Conservation (phyloP, 768 basidiomycete species). For the Strobilomyces confusus region DNA sequence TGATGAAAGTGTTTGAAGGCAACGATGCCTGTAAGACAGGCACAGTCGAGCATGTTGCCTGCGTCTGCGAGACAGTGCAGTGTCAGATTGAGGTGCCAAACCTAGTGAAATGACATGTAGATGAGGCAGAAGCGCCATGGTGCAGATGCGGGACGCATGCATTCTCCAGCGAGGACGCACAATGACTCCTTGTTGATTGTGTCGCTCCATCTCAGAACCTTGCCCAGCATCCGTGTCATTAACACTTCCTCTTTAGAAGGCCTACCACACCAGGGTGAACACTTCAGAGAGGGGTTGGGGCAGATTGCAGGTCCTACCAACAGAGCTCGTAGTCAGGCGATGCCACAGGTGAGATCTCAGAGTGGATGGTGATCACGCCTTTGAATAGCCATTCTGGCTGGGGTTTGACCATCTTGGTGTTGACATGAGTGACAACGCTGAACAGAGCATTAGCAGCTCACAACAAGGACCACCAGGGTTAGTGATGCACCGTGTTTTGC, state of each 20-base stretch:
- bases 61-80: slow-evolving; percentile 88
- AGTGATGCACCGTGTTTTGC: slow-evolving; percentile 34
- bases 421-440: slow-evolving; percentile 76
- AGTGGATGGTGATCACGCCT: slow-evolving; percentile 83
- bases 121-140: background rate
- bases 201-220: slow-evolving; percentile 85
- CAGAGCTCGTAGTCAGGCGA: slow-evolving; percentile 87
- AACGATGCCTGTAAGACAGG: slow-evolving; percentile 87
- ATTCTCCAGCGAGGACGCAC: slow-evolving; percentile 91
- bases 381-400: slow-evolving; percentile 87
- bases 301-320: slow-evolving; percentile 56
- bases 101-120: slow-evolving; percentile 42
- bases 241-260: slow-evolving; percentile 59
- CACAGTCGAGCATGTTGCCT: slow-evolving; percentile 93
- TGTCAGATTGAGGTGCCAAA: slow-evolving; percentile 90
- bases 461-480: too few species aligned
- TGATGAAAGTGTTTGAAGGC: slow-evolving; percentile 89
- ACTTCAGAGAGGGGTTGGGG: background rate
- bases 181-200: slow-evolving; percentile 92
- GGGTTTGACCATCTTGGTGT: slow-evolving; percentile 86
- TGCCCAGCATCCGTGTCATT: slow-evolving; percentile 90
- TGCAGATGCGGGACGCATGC: slow-evolving; percentile 45
- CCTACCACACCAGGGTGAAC: slow-evolving; percentile 34
- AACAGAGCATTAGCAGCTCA: too few species aligned
- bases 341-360: slow-evolving; percentile 98